These are phyloP conservation scores for Clitopilus hobsonii DNA, from an alignment of 768 basidiomycete species.

Conservation along the genomic window DNA sequence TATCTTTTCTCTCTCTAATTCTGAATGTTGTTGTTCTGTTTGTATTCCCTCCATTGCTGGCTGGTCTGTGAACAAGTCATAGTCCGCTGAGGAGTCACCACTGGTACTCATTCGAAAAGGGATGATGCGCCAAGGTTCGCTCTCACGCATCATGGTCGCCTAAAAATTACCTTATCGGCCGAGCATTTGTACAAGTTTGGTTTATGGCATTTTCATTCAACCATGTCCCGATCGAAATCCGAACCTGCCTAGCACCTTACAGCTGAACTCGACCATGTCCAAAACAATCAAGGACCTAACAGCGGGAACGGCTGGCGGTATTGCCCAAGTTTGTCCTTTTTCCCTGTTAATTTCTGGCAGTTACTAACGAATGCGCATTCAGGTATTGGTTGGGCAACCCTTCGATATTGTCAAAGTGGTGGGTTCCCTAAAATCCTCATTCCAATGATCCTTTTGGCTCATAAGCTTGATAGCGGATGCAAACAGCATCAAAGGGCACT, in stretches of 20 bases:
- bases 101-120: constrained; percentile 2
- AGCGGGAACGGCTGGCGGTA: constrained; percentile 88
- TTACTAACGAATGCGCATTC: constrained; percentile 10
- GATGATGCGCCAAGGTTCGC: constrained; percentile 4
- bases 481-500: constrained; percentile 88
- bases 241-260: not conserved
- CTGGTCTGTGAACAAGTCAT: not conserved
- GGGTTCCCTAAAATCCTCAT: constrained; percentile 25
- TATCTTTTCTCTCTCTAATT: constrained; percentile 5
- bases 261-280: constrained; percentile 28
- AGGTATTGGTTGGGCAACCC: constrained; percentile 90
- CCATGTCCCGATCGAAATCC: constrained; percentile 7
- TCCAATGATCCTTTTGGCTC: constrained; percentile 1
- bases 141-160: not conserved
- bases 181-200: constrained; percentile 28
- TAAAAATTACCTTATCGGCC: constrained; percentile 23
- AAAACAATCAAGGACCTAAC: constrained; percentile 84
- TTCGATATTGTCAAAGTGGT: constrained; percentile 98
- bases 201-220: constrained; percentile 8
- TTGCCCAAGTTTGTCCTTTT: constrained; percentile 63
- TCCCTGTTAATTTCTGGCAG: constrained; percentile 7
- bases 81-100: not conserved
- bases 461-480: constrained; percentile 66
- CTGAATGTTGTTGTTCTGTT: no score
- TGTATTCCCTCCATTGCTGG: constrained; percentile 5